These are phyloP conservation scores for Scopulariopsis brevicaulis DNA, from an alignment of 2,329 filamentous ascomycete species.

Conservation along the genomic window DNA sequence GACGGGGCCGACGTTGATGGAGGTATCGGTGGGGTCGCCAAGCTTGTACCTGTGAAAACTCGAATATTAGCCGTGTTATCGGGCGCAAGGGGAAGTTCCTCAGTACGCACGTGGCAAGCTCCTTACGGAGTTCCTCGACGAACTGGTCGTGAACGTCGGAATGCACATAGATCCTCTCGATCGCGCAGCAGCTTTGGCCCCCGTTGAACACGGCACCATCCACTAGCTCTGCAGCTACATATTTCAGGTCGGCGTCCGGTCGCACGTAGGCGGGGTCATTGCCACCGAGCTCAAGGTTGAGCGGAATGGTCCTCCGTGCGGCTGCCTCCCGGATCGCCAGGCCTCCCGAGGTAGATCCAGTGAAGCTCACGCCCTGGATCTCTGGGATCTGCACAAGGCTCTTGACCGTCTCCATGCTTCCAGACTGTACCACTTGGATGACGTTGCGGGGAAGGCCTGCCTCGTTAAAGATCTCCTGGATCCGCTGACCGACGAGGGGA, in stretches of 20 bases:
- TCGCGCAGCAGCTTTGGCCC: conserved; percentile 87
- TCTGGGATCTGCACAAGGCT: conserved; percentile 65
- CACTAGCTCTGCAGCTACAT: conserved; percentile 89
- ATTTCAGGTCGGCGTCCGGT: conserved; percentile 73
- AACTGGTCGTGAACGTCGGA: conserved; percentile 76
- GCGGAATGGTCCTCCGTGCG: conserved; percentile 69
- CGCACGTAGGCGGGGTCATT: conserved; percentile 92
- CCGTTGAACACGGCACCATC: conserved; percentile 97
- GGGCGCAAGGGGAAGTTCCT: no score
- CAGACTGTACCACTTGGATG: conserved; percentile 86
- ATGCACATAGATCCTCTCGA: conserved; percentile 87
- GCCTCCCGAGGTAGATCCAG: conserved; percentile 84
- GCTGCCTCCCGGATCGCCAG: conserved; percentile 78
- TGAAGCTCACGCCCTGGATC: conserved; percentile 80
- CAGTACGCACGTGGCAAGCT: conserved; percentile 35
- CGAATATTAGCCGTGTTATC: no score
- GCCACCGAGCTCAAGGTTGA: conserved; percentile 84
- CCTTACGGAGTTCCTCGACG: conserved; percentile 65
- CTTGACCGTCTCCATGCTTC: conserved; percentile 66
- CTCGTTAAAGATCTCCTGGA: conserved; percentile 63
- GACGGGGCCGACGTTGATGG: conserved; percentile 78
- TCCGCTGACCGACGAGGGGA: conserved; percentile 79
- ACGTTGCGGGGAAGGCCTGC: conserved; percentile 76
- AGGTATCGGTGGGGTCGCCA: conserved; percentile 73
- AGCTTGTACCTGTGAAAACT: conserved; percentile 56